Percentiles rank a stretch among this genome's conserved stretches.
These are phyloP conservation scores for Cyberlindnera galapagoensis DNA, from an alignment of 805 yeast genomes.

Conservation along the genomic window DNA sequence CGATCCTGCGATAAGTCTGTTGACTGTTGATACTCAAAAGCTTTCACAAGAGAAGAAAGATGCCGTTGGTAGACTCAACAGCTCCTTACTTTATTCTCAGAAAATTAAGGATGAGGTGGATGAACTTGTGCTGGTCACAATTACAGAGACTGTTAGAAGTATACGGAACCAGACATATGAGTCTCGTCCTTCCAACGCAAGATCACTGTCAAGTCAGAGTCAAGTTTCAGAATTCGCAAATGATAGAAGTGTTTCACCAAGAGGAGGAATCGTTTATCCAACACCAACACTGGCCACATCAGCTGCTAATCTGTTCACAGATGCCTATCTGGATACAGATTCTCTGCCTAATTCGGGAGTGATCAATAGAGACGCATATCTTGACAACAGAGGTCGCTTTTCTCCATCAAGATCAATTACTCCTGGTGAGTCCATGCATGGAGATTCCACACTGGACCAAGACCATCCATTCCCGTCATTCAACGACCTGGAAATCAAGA, in stretches of 20 bases:
- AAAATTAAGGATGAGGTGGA: slow-evolving; percentile 78
- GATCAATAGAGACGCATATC: slow-evolving; percentile 4
- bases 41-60: slow-evolving; percentile 62
- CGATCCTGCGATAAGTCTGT: slow-evolving; percentile 55
- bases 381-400: slow-evolving; percentile 14
- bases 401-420: slow-evolving; percentile 35
- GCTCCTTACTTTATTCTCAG: slow-evolving; percentile 67
- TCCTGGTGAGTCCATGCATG: slow-evolving; percentile 33
- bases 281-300: slow-evolving; percentile 19
- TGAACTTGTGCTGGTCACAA: slow-evolving; percentile 52
- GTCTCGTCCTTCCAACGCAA: slow-evolving; percentile 5
- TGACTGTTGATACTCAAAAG: slow-evolving; percentile 62
- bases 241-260: too few relatives aligned
- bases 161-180: slow-evolving; percentile 28
- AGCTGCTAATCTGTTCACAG: slow-evolving; percentile 30
- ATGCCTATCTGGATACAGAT: slow-evolving; percentile 35
- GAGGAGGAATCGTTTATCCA: slow-evolving; percentile 19
- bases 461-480: slow-evolving; percentile 12
- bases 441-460: slow-evolving; percentile 10
- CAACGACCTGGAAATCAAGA: slow-evolving; percentile 24
- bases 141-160: slow-evolving; percentile 54
- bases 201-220: slow-evolving; percentile 3
- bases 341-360: slow-evolving; percentile 29
- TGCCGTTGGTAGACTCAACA: slow-evolving; percentile 61
- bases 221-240: neutral